These are phyloP conservation scores for Lactarius hatsudake DNA, from an alignment of 768 basidiomycete species.

Conservation along the genomic window DNA sequence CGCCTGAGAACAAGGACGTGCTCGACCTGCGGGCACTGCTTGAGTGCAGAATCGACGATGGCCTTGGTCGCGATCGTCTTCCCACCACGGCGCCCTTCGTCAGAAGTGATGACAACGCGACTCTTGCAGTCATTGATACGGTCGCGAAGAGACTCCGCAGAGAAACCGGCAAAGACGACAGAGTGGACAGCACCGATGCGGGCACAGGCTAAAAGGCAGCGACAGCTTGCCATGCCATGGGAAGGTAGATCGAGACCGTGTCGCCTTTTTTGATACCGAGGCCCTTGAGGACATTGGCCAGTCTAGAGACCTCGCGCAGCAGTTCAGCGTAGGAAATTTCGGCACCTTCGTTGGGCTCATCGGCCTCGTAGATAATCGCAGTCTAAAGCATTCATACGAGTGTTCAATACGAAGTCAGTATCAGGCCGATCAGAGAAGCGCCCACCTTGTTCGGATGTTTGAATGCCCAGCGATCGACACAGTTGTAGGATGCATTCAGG, in stretches of 20 bases:
- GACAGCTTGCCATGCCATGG: conserved; percentile 94
- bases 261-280: conserved; percentile 95
- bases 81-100: conserved; percentile 92
- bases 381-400: conserved; percentile 43
- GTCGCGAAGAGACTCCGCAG: conserved; percentile 90
- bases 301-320: conserved; percentile 79
- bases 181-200: conserved; percentile 96
- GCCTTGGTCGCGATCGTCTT: conserved; percentile 92
- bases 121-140: conserved; percentile 86
- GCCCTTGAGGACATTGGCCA: conserved; percentile 89
- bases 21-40: conserved; percentile 80
- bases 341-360: conserved; percentile 81
- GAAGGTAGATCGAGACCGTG: conserved; percentile 88
- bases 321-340: conserved; percentile 82
- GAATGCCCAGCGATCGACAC: conserved; percentile 95
- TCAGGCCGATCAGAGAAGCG: not conserved
- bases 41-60: conserved; percentile 90
- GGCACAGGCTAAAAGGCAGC: conserved; percentile 97
- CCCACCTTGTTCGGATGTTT: conserved; percentile 75
- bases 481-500: conserved; percentile 94
- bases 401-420: not conserved
- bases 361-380: conserved; percentile 98
- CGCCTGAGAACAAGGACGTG: conserved; percentile 87
- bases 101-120: conserved; percentile 90
- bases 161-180: conserved; percentile 97